Percentiles rank a stretch among this genome's conserved stretches.
Conservation (phyloP, 2,329 filamentous ascomycete species). For the Aspergillus candidus region DNA sequence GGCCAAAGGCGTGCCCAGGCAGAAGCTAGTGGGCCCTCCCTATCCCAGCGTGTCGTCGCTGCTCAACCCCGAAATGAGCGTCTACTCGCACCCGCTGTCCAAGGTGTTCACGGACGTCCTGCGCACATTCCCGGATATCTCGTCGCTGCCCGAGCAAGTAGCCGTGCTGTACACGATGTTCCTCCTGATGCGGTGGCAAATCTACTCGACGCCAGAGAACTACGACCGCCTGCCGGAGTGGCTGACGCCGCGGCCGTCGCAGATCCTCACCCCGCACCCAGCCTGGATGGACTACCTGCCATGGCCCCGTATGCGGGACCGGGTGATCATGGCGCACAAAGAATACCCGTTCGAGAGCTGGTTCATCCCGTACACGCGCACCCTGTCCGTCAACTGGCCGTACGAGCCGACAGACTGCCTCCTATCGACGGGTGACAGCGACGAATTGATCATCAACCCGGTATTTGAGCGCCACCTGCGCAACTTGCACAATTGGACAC, state of each 20-base stretch:
- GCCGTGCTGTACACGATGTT: constrained; percentile 84
- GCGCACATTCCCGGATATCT: constrained; percentile 73
- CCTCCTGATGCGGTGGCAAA: constrained; percentile 77
- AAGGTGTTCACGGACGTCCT: constrained; percentile 82
- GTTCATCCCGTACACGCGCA: constrained; percentile 74
- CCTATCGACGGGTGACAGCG: constrained; percentile 45
- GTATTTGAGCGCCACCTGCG: constrained; percentile 77
- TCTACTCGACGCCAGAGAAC: constrained; percentile 71
- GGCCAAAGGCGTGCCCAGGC: constrained; percentile 57
- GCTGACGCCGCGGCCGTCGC: constrained; percentile 59
- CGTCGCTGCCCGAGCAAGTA: constrained; percentile 71
- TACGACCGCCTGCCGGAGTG: constrained; percentile 71
- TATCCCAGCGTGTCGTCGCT: constrained; percentile 77
- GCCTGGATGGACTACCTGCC: constrained; percentile 78
- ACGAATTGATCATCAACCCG: constrained; percentile 74
- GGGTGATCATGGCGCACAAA: constrained; percentile 49
- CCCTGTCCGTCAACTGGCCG: constrained; percentile 74
- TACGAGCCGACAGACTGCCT: constrained; percentile 69
- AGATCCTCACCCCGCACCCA: constrained; percentile 64
- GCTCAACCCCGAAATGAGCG: constrained; percentile 61
- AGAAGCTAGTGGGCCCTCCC: constrained; percentile 65
- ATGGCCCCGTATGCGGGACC: constrained; percentile 70
- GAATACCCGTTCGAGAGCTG: constrained; percentile 69
- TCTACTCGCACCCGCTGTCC: constrained; percentile 67
- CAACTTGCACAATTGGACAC: constrained; percentile 71